Evolutionary conservation across 176 grass and related monocot species (phyloP), one percentile per base, ranked within the genome.

Genomic region (Triticum turgidum): DNA sequence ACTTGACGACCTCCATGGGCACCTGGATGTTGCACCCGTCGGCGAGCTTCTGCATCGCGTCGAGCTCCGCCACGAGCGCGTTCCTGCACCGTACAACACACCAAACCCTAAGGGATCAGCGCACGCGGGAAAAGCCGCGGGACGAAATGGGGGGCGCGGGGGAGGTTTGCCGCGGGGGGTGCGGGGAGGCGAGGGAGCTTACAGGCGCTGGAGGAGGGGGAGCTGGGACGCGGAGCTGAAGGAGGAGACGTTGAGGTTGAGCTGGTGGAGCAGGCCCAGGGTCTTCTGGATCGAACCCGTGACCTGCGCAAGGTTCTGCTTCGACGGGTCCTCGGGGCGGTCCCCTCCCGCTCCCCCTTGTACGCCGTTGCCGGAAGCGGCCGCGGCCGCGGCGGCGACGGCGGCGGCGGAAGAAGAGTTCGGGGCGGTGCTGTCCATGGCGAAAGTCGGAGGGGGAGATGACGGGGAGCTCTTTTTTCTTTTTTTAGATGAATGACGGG

Each of bases 1-100:
- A 96, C 94, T 91, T 99, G 85, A 99, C 90, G 74, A 99, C 92
- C 87, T 99, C 94, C 97, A 94, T 89, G 45, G 97, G 94, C 32
- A 96, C 89, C 88, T 94, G 92, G 90, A 99, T 96, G 86, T 94
- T 89, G 69, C 89, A 99, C 17, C 91, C 93, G 42, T 99, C 94
- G 35, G 94, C 82, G 66, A 93, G 85, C 78, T 99, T 99, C 90
- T 99, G 97, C 94, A 99, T 96, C 63, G 90, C 83, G 80, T 96
- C 97, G 27, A 99, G 85, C 85, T 99, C 97, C 49, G 87, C 88
- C 38, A 96, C 97, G 18, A 99, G 92, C 33, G 85, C 77, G 63
- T 96, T 99, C 81, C 97, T 98, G 74, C 20, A 47, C 12, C 27
- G 86, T 21, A 32, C 9, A 15, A 21, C 13, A 56, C 33, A 33